Base-by-base conservation (phyloP, 768 basidiomycete species). In the Strobilomyces echinocephalus region DNA sequence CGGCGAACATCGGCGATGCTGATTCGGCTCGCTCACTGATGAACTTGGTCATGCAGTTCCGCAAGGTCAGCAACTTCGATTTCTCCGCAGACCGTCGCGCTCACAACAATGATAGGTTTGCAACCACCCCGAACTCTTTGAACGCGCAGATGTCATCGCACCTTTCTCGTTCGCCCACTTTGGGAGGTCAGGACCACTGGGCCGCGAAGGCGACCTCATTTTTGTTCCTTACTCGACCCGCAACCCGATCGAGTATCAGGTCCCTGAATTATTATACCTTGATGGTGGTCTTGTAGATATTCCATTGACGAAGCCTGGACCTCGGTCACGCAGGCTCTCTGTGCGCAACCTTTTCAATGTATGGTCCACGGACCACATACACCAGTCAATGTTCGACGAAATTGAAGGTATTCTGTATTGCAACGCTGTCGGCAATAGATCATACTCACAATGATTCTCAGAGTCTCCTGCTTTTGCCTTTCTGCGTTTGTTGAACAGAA, bases 1-100 rank as follows among this genome's bases (percentile, higher is more conserved):
- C 97, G 10, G 85, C 91, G 4, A 90, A 90, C 59, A 83, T 92
- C 55, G 89, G 92, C 15, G 92, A 95, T 62, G 89, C 84, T 7
- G 91, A 94, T 60, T 91, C 91, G 30, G 92, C 94, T 48, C 85
- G 92, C 49, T 91, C 93, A 8, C 75, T 99, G 55, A 98, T 98
- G 95, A 99, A 98, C 71, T 80, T 99, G 55, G 97, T 99, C 57
- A 99, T 99, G 97, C 97, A 99, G 69, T 98, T 98, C 78, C 86
- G 97, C 60, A 99, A 99, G 78, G 92, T 90, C 50, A 26, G 71
- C 53, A 21, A 36, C 46, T 40, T 39, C 12, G 31, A 44, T 53
- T 24, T 26, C n/a, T 55, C 43, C 48, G 35, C 34, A 45, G 24
- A 42, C 20, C 40, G 46, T 21, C 43, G 48, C 33, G 55, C 50